Base-by-base conservation (phyloP, 2,329 filamentous ascomycete genomes). In the Coniochaeta sp. region DNA sequence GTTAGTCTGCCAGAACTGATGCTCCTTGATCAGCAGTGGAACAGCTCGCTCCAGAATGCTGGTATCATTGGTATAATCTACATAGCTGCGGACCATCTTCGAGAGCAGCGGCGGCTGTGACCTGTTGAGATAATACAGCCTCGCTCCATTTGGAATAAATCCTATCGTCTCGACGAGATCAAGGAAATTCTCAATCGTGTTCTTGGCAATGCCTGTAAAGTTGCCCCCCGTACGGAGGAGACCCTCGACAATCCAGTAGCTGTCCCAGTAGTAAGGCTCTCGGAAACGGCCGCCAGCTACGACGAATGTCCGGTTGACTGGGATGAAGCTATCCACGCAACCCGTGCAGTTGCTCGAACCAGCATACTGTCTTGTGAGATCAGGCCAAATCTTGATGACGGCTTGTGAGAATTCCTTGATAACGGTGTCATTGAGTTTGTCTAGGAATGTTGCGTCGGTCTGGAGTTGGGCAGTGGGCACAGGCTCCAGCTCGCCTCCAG, bases 191-290 rank as follows among this genome's bases (percentile, higher is more conserved):
- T 89, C 85, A 63, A 89, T 87, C 33, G 84, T 87, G 71, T 89
- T 88, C 68, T 78, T 79, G 4, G 86, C 82, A 62, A 89, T 87
- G 36, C 82, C 71, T 7, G 81, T 81, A 63, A 88, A 89, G 52
- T 80, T 80, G 40, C 86, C 87, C 17, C 84, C 80, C 0, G 85
- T 89, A 55, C 86, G 80, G 36, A 89, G 72, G 26, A 89, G 76
- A 26, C 87, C 87, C 71, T 87, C 82, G 55, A 89, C 66, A 57
- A 89, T 87, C 85, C 84, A 88, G 73, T 82, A 89, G 34, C 84
- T 86, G 70, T 89, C 86, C 86, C 86, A 89, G 70, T 89, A 89
- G 68, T 89, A 89, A 1, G 84, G 80, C 71, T 89, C 87, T 36
- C 86, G 78, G 76, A 89, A 89, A 33, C 87, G 83, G n/a, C 87